These are phyloP conservation scores for Melaleuca alternifolia DNA, from an alignment of 345 rosid genomes.

Conservation along the genomic window DNA sequence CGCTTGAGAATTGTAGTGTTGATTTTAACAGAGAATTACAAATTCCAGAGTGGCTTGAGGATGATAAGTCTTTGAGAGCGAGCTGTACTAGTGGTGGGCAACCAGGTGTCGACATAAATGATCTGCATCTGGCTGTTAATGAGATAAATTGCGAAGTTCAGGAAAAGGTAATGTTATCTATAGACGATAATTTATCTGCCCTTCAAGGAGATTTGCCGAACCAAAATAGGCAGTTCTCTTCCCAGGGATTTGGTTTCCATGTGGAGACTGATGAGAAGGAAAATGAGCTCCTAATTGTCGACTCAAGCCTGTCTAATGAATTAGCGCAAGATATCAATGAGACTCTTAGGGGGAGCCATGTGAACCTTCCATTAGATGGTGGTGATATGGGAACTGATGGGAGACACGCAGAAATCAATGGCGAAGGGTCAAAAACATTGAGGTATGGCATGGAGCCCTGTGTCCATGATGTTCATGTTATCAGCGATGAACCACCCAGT, in stretches of 20 bases:
- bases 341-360: background rate
- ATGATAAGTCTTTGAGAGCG: background rate
- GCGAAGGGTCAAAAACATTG: background rate
- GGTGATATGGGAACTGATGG: background rate
- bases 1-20: slow-evolving; percentile 12
- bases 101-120: background rate
- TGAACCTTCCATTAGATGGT: background rate
- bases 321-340: slow-evolving; percentile 5
- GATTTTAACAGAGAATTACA: slow-evolving; percentile 2
- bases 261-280: slow-evolving; percentile 14
- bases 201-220: slow-evolving; percentile 3
- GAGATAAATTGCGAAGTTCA: background rate
- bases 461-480: slow-evolving; percentile 42
- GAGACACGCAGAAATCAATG: background rate
- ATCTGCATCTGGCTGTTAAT: background rate
- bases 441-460: slow-evolving; percentile 3
- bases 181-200: slow-evolving; percentile 2
- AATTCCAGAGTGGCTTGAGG: background rate
- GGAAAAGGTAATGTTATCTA: slow-evolving; percentile 7
- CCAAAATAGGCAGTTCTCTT: slow-evolving; percentile 1
- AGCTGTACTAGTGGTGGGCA: background rate
- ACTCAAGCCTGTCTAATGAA: background rate
- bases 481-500: slow-evolving; percentile 13
- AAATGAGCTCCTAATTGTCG: background rate
- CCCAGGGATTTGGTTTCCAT: background rate